A percentile compares a stretch with the other conserved stretches of the same genome.
phyloP scores from a whole-genome alignment of 1,284 basidiomycete genomes.

The Rhodotorula sp. region DNA sequence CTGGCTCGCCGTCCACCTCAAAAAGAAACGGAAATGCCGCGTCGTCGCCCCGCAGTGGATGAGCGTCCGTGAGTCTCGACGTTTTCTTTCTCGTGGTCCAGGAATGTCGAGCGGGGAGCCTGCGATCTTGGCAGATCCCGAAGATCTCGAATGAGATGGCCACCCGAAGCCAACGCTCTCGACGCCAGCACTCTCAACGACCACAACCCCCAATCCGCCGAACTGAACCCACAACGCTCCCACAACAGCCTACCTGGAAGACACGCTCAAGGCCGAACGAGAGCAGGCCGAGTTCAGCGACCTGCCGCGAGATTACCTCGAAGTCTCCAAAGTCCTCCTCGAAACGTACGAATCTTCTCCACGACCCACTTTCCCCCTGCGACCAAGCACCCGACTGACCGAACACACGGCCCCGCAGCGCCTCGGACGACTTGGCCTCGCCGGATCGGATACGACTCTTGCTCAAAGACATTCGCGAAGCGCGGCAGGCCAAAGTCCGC shows the following conservation, averaged over 20 bases:
- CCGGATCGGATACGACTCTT: constrained; percentile 77
- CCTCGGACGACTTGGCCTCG: constrained; percentile 80
- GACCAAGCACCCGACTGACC: not conserved
- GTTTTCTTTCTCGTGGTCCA: no score
- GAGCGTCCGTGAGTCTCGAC: constrained; percentile 65
- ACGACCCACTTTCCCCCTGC: not conserved
- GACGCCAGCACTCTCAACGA: not conserved
- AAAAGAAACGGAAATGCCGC: constrained; percentile 88
- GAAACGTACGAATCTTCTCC: constrained; percentile 66
- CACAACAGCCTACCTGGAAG: constrained; percentile 69
- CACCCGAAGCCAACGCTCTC: no score
- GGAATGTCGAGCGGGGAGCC: not conserved
- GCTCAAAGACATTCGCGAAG: constrained; percentile 90
- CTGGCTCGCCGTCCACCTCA: constrained; percentile 92
- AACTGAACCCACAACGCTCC: not conserved
- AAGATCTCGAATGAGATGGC: not conserved
- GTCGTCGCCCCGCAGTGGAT: constrained; percentile 89
- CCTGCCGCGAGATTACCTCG: constrained; percentile 70
- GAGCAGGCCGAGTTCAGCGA: constrained; percentile 45
- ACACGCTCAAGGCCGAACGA: constrained; percentile 47
- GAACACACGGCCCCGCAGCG: constrained; percentile 55
- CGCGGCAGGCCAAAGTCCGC: constrained; percentile 86
- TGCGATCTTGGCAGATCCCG: no score
- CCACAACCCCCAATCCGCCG: not conserved
- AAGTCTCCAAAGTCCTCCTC: constrained; percentile 81